phyloP scores from a whole-genome alignment of 495 filamentous ascomycete genomes.

The Bombardia bombarda region DNA sequence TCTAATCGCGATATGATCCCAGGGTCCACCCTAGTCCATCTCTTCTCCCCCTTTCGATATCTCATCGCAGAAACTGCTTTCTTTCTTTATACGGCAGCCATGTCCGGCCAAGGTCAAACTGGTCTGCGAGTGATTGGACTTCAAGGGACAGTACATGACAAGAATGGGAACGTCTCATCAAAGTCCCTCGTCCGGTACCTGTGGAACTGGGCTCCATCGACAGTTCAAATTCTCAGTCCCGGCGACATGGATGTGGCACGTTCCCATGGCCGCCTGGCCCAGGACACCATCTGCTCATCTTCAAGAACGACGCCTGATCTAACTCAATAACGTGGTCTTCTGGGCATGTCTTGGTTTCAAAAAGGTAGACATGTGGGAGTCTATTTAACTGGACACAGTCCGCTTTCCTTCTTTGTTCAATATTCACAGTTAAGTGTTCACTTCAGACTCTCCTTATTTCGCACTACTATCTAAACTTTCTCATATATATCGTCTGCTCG shows the following conservation, averaged over 20 bases:
- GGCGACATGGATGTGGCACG: not conserved
- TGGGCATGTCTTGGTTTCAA: not conserved
- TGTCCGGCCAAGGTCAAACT: not conserved
- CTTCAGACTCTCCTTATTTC: too few species aligned
- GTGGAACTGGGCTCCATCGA: not conserved
- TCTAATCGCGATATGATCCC: not conserved
- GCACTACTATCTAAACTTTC: too few species aligned
- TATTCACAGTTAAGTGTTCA: too few species aligned
- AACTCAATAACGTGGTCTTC: not conserved
- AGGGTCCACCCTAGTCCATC: too few species aligned
- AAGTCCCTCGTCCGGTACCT: too few species aligned
- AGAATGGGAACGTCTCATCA: not conserved
- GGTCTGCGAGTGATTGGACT: not conserved
- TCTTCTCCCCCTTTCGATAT: not conserved
- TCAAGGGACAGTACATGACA: not conserved
- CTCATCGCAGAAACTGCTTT: not conserved
- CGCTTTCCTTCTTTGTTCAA: not conserved
- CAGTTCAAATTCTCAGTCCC: not conserved
- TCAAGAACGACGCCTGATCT: not conserved
- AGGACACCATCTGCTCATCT: not conserved
- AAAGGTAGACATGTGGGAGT: too few species aligned
- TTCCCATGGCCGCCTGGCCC: not conserved
- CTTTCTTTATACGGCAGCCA: not conserved
- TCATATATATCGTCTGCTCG: not conserved
- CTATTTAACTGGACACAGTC: not conserved